Conservation (phyloP, 2,329 filamentous ascomycete species). For the Xylariales sp. region DNA sequence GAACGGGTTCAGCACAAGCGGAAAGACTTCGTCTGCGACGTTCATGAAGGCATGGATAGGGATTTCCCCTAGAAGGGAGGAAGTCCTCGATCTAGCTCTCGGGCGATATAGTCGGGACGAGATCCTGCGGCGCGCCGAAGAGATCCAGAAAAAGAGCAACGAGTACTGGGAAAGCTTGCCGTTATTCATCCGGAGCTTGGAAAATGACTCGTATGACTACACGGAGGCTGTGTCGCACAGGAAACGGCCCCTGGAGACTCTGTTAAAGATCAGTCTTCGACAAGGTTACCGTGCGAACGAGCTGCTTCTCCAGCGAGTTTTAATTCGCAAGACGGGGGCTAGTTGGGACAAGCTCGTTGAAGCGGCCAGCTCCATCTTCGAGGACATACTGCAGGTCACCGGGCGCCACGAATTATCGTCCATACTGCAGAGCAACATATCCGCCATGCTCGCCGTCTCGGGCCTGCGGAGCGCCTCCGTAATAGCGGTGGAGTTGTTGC, state of each 20-base stretch:
- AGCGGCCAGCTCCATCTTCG: constrained; percentile 47
- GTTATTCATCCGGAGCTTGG: constrained; percentile 41
- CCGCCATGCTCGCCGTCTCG: constrained; percentile 47
- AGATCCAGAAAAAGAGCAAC: constrained; percentile 41
- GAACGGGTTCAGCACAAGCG: constrained; percentile 46
- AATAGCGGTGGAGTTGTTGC: constrained; percentile 52
- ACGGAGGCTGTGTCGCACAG: constrained; percentile 24
- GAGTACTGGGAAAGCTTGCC: constrained; percentile 47
- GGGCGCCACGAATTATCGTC: constrained; percentile 49
- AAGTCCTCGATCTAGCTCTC: constrained; percentile 52
- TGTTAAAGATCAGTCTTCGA: constrained; percentile 43
- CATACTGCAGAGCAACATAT: constrained; percentile 48
- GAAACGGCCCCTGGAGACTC: constrained; percentile 43
- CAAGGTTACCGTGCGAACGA: constrained; percentile 47
- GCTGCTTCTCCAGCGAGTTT: constrained; percentile 50
- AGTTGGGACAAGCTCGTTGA: constrained; percentile 49
- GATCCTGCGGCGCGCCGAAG: constrained; percentile 43
- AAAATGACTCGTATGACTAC: constrained; percentile 40
- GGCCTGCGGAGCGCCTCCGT: constrained; percentile 52
- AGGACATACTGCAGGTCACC: constrained; percentile 49
- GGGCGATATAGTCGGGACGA: constrained; percentile 50
- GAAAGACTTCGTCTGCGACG: constrained; percentile 42
- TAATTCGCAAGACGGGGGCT: constrained; percentile 51
- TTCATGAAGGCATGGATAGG: constrained; percentile 46
- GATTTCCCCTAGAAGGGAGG: constrained; percentile 48